Percentiles rank a stretch among this genome's conserved stretches.
phyloP scores from a whole-genome alignment of 1,284 basidiomycete genomes.

The Melampsora americana region DNA sequence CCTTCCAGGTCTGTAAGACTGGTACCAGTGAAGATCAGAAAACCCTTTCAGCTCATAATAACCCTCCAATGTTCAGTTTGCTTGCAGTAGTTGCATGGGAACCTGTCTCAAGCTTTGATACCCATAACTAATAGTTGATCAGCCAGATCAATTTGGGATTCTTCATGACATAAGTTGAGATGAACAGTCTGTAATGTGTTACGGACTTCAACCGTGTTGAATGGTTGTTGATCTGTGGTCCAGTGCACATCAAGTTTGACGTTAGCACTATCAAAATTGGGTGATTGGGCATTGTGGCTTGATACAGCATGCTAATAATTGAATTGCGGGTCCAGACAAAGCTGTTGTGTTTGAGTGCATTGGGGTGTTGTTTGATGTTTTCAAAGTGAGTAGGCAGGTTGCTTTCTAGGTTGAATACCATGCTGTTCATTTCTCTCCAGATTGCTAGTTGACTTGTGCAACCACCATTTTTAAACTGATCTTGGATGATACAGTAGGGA shows the following conservation, averaged over 20 bases:
- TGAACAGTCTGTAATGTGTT: not conserved
- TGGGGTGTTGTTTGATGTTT: not conserved
- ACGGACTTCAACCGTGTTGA: not conserved
- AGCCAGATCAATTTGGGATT: not conserved
- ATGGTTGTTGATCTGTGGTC: not conserved
- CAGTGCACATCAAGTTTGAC: not conserved
- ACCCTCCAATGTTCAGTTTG: not conserved
- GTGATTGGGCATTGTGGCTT: not conserved
- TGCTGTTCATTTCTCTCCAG: not conserved
- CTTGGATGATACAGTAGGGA: not conserved
- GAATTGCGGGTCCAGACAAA: not conserved
- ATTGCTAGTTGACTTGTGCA: not conserved
- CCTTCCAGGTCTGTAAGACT: too few relatives aligned
- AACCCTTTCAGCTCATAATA: too few relatives aligned
- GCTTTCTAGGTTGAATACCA: not conserved
- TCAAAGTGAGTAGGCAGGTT: not conserved
- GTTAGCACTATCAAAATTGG: not conserved
- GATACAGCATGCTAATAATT: not conserved
- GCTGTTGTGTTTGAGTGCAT: not conserved
- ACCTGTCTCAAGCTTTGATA: not conserved
- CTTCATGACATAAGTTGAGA: not conserved
- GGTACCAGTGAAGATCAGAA: too few relatives aligned
- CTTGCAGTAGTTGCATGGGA: not conserved
- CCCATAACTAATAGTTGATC: not conserved
- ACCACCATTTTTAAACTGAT: not conserved